Evolutionary conservation across 257 asterid genomes (phyloP), one percentile per base, ranked within the genome.

Genomic region (Verbascum thapsus): DNA sequence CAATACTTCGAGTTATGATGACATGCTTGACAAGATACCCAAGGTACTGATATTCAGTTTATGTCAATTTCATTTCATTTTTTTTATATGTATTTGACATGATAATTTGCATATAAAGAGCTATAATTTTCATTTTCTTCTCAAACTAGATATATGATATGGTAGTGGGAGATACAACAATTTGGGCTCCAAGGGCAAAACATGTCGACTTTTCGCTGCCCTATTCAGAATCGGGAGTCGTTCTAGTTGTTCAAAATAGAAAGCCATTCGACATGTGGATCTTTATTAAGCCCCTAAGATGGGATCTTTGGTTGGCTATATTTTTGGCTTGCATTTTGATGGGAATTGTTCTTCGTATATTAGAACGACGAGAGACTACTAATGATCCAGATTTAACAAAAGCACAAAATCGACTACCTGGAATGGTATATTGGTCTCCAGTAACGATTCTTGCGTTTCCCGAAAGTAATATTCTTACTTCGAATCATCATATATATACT

Each of bases 161-260:
- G 68, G 80, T 82, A 30, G 88, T 79, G 50, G 83, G 70, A 5
- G 88, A 79, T 66, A 56, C 65, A 7, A 79, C 85, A 12, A 66
- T 82, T 52, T 55, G 78, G 77, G 72, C 79, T 26, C 64, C 71
- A 6, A 65, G 85, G 10, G 10, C 83, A 13, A 3, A 10, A 18
- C 22, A 40, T 32, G 81, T 74, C 8, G 83, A 79, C 19, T 82
- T 82, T 50, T 52, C 85, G 0, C 67, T 74, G 16, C 85, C 83
- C 8, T 82, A 68, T 50, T 60, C 79, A 3, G 88, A 76, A 23
- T 63, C 88, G 11, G 79, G 81, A 61, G 70, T 69, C 5, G 53
- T 71, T 42, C 53, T 72, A 55, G 83, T 82, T 6, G 80, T 74
- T 1, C 73, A 51, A 55, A 53, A 66, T 49, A 56, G 51, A 55